Conservation (phyloP, 768 basidiomycete species). For the Leccinum arenicola region DNA sequence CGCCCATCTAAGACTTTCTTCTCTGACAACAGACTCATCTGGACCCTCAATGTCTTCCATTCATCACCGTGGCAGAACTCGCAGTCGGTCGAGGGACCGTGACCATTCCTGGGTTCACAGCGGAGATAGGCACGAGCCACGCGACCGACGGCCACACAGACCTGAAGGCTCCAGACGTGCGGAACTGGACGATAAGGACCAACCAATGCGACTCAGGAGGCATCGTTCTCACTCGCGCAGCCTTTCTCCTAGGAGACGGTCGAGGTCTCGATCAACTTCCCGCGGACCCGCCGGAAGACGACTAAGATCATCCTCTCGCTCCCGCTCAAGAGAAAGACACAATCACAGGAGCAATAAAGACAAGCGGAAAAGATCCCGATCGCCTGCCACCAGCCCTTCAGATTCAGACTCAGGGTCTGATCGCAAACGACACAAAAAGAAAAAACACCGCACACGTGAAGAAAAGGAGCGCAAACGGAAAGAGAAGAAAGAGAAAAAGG, state of each 20-base stretch:
- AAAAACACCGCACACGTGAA: conserved; percentile 44
- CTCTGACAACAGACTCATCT: background rate
- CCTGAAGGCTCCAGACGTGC: conserved; percentile 11
- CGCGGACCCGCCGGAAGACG: conserved; percentile 13
- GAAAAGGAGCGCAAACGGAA: conserved; percentile 54
- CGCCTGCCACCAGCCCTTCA: conserved; percentile 42
- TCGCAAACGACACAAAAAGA: conserved; percentile 41
- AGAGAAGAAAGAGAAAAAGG: conserved; percentile 73
- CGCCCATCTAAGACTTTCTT: background rate
- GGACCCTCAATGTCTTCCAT: conserved; percentile 18
- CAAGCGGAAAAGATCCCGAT: conserved; percentile 33
- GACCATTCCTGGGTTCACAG: conserved; percentile 10
- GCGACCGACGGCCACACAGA: conserved; percentile 19
- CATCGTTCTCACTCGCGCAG: conserved; percentile 24
- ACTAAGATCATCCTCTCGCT: conserved; percentile 27
- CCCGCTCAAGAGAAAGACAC: conserved; percentile 34
- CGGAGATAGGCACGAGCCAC: conserved; percentile 17
- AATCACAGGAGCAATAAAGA: conserved; percentile 24
- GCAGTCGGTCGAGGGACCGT: conserved; percentile 17
- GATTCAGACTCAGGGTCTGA: conserved; percentile 33
- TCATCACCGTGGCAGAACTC: conserved; percentile 22
- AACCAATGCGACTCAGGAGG: conserved; percentile 2
- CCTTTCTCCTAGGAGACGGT: conserved; percentile 18
- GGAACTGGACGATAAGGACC: conserved; percentile 10
- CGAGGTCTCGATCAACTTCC: conserved; percentile 28